These are phyloP conservation scores for Pisolithus orientalis DNA, from an alignment of 768 basidiomycete species.

Conservation along the genomic window DNA sequence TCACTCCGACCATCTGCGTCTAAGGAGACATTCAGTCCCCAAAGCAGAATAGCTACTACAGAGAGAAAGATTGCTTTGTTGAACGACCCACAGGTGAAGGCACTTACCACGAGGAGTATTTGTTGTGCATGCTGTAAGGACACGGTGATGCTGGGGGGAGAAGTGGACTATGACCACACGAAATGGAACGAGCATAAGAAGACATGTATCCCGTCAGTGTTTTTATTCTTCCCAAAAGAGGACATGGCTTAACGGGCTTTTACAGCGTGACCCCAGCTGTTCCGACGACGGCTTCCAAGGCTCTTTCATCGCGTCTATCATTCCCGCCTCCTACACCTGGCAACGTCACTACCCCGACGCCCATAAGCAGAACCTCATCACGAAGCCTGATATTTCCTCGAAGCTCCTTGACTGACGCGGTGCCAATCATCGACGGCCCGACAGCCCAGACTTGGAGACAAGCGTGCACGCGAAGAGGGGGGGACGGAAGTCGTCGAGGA, in stretches of 20 bases:
- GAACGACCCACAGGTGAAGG: slow-evolving; percentile 57
- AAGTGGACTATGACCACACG: slow-evolving; percentile 52
- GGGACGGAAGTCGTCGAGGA: slow-evolving; percentile 29
- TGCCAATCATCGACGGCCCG: slow-evolving; percentile 26
- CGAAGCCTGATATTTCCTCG: slow-evolving; percentile 10
- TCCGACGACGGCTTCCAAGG: slow-evolving; percentile 16
- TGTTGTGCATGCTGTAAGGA: slow-evolving; percentile 47
- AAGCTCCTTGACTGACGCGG: slow-evolving; percentile 31
- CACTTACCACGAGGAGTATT: slow-evolving; percentile 39
- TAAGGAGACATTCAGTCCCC: slow-evolving; percentile 35
- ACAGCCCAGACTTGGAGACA: slow-evolving; percentile 29
- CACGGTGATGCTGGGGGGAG: slow-evolving; percentile 40
- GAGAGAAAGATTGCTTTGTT: slow-evolving; percentile 57
- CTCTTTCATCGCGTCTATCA: slow-evolving; percentile 8
- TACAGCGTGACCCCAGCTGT: slow-evolving; percentile 11
- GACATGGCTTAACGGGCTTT: slow-evolving; percentile 3
- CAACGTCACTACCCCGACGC: slow-evolving; percentile 9
- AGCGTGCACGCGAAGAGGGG: slow-evolving; percentile 44
- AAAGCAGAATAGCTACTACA: slow-evolving; percentile 52
- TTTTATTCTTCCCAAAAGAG: neutral
- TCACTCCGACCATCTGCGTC: slow-evolving; percentile 12
- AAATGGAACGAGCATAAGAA: slow-evolving; percentile 61
- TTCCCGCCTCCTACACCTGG: slow-evolving; percentile 16
- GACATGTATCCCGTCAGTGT: slow-evolving; percentile 37
- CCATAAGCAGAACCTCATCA: slow-evolving; percentile 6